Percentiles rank a stretch among this genome's conserved stretches.
phyloP scores from a whole-genome alignment of 2,329 filamentous ascomycete genomes.

The Thielaviopsis musarum region DNA sequence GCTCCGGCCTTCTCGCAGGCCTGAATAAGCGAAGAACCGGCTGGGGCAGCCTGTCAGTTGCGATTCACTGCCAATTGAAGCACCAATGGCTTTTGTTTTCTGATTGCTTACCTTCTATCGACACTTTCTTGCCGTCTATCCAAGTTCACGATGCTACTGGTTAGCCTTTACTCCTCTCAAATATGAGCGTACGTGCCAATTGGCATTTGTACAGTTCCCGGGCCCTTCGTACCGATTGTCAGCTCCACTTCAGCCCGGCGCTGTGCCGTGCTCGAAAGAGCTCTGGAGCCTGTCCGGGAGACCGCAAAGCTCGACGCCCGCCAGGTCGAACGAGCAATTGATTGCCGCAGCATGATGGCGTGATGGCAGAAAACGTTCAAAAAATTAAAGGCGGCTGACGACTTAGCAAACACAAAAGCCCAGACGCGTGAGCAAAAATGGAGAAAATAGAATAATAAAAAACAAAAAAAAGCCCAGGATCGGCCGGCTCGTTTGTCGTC shows the following conservation, averaged over 20 bases:
- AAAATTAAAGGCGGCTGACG: background rate
- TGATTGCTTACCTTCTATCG: slow-evolving; percentile 64
- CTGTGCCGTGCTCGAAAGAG: slow-evolving; percentile 65
- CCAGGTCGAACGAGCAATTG: slow-evolving; percentile 51
- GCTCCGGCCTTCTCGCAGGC: slow-evolving; percentile 95
- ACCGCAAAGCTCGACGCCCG: slow-evolving; percentile 40
- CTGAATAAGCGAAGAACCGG: slow-evolving; percentile 93
- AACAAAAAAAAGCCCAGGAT: background rate
- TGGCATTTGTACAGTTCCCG: slow-evolving; percentile 16
- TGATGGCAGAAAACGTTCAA: background rate
- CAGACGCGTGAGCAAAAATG: background rate
- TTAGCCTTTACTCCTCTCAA: slow-evolving; percentile 17
- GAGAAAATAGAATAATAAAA: background rate
- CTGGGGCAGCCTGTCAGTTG: slow-evolving; percentile 30
- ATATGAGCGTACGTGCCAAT: background rate
- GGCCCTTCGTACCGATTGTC: slow-evolving; percentile 54
- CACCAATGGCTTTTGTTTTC: slow-evolving; percentile 13
- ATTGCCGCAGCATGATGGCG: slow-evolving; percentile 47
- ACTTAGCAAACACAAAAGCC: background rate
- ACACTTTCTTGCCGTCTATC: slow-evolving; percentile 91
- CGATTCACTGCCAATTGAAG: background rate
- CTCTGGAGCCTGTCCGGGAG: slow-evolving; percentile 41
- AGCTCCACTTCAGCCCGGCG: slow-evolving; percentile 88
- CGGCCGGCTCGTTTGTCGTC: slow-evolving; percentile 2
- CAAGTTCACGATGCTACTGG: slow-evolving; percentile 12